Base-by-base conservation (phyloP, 148 eudicot genomes). In the Beta vulgaris region DNA sequence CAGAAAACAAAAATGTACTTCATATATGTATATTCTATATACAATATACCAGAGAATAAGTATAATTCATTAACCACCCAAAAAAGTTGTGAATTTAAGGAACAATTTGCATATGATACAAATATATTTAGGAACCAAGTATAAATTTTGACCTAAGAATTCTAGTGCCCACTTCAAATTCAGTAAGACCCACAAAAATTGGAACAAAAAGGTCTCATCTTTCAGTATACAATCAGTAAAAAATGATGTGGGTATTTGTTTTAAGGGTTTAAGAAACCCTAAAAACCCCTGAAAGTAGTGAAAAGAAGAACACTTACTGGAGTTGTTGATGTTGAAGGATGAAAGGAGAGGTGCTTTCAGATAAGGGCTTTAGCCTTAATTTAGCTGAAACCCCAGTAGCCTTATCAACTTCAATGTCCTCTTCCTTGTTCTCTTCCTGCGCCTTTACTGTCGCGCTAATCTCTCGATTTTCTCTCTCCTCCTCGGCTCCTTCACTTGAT, bases 341-440 rank as follows among this genome's bases (percentile, higher is more conserved):
- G 29, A 37, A 46, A 42, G 42, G 61, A 69, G 59, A 32, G 28
- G n/a, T n/a, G n/a, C n/a, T n/a, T n/a, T n/a, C n/a, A n/a, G 72
- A 32, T 36, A 73, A 74, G 82, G 78, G 79, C 32, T 73, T 73
- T 21, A 9, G 78, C 34, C 59, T 62, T 67, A 80, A 69, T 73
- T 73, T 21, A 9, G 78, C 34, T 68, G 63, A 73, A 80, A 69
- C 82, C 82, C 75, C 34, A 76, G 4, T n/a, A 68, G 40, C 79
- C 83, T 80, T 80, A 75, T 80, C 83, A 80, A 80, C 76, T 80
- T 71, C 67, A 62, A 74, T 44, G 39, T 46, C 23, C 54, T 55
- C 40, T 40, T 6, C 28, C 19, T 63, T 12, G 26, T 36, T 37
- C 62, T 8, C 62, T 58, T 58, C 28, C 34, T 26, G 18, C 28